Percentiles rank a stretch among this genome's conserved stretches.
These are phyloP conservation scores for Capillidium heterosporum DNA, from an alignment of 371 early-diverging fungal species.

Conservation along the genomic window DNA sequence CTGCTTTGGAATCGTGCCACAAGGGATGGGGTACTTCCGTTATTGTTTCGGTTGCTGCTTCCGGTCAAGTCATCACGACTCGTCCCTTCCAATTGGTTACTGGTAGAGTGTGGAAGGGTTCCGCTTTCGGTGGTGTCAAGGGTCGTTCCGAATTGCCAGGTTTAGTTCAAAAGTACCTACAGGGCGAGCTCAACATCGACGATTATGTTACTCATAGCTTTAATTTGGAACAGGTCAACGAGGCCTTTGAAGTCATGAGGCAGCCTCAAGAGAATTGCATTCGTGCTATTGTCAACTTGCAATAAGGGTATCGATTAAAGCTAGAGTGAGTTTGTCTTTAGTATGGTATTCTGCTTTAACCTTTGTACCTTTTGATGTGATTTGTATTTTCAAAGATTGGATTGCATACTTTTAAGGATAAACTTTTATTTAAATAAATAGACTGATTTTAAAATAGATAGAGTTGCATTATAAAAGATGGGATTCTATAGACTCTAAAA, in stretches of 20 bases:
- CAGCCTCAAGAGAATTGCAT: too few relatives aligned
- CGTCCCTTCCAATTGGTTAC: conserved; percentile 91
- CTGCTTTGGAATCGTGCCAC: conserved; percentile 60
- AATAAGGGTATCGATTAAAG: too few relatives aligned
- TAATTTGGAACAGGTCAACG: conserved; percentile 66
- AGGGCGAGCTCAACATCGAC: conserved; percentile 75
- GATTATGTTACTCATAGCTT: conserved; percentile 75
- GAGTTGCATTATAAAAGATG: too few relatives aligned
- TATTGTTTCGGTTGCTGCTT: conserved; percentile 83
- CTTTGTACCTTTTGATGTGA: too few relatives aligned
- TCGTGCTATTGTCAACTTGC: too few relatives aligned
- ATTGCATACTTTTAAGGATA: too few relatives aligned
- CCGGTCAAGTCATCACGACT: conserved; percentile 81
- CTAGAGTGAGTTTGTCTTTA: too few relatives aligned
- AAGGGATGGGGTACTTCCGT: conserved; percentile 64
- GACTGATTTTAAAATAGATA: too few relatives aligned
- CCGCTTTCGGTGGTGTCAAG: conserved; percentile 93
- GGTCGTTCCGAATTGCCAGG: conserved; percentile 80
- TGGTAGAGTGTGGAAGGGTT: conserved; percentile 88
- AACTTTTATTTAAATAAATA: too few relatives aligned
- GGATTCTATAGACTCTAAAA: too few relatives aligned
- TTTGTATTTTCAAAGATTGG: too few relatives aligned
- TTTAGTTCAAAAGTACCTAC: conserved; percentile 67
- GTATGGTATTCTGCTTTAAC: too few relatives aligned
- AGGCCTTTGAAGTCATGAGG: conserved; percentile 79